Evolutionary conservation across 1,139 yeast species (phyloP), one percentile per base, ranked within the genome.

Genomic region (Taphrina sp.): DNA sequence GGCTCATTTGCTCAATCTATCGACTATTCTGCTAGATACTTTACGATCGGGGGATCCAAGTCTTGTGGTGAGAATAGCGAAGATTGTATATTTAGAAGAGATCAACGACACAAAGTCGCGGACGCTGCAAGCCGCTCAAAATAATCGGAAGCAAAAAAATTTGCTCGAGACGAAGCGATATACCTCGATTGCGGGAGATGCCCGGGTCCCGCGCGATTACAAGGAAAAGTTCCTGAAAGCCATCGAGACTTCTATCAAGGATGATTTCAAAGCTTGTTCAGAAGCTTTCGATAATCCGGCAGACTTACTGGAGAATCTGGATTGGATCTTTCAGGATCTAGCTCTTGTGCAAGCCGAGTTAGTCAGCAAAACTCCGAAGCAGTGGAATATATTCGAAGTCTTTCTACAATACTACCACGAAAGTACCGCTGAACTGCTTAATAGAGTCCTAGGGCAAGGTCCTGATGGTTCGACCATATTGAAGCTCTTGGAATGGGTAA

Each of bases 291-390:
- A 72, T 2, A 72, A 77, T 10, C 64, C 66, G 20, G 62, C 65
- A 3, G 76, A 75, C 19, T 80, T 90, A 1, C 75, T 85, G 60
- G 84, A 83, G 38, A 82, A 85, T 61, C 72, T 90, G 53, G 83
- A 82, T 58, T 90, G 96, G 94, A 77, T 90, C 17, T 89, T 85
- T 67, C 83, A 84, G 61, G 97, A 92, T 64, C 71, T 92, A 59
- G 70, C 76, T 29, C 77, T 83, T 59, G 87, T 85, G 1, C 77
- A 79, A 56, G 77, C 78, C 36, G 80, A 80, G 20, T 71, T 88
- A 45, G 69, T 76, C 1, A 74, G 73, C n/a, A 72, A 78, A 53
- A 75, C 83, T 52, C 89, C 95, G 28, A 83, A 86, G 0, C 74
- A 77, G 57, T 92, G 97, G 97, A 76, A 81, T 47, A 75, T 90